Evolutionary conservation across 352 stramenopile genomes (phyloP).

Genomic region (Aphanomyces euteiches): DNA sequence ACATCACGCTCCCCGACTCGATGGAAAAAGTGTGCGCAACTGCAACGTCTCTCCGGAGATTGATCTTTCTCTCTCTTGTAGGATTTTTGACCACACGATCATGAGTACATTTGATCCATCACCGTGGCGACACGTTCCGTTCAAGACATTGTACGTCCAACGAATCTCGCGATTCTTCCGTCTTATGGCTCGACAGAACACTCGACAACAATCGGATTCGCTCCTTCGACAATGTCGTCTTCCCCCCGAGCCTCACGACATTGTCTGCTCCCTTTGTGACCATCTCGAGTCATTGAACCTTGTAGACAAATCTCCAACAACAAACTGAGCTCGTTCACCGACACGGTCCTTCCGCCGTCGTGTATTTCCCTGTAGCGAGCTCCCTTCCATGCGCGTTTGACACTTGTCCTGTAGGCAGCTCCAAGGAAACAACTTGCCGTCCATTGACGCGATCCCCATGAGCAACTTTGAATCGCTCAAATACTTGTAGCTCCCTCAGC

Average conservation of each 20-base stretch:
- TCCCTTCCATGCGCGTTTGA: neutral
- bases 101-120: neutral
- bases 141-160: neutral
- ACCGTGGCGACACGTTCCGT: neutral
- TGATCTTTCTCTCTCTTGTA: too few relatives aligned
- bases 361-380: neutral
- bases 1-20: neutral
- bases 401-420: neutral
- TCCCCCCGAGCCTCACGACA: neutral
- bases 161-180: too few relatives aligned
- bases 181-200: too few relatives aligned
- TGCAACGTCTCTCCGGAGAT: too few relatives aligned
- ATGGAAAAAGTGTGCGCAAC: neutral
- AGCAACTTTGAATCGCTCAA: neutral
- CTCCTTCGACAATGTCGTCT: slow-evolving; percentile 1
- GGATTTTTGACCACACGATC: too few relatives aligned
- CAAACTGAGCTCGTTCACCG: neutral
- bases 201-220: neutral
- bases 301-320: neutral
- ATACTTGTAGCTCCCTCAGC: neutral
- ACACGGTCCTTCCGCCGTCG: neutral
- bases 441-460: neutral
- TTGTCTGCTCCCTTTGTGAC: neutral
- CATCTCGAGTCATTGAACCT: neutral
- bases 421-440: neutral